These are phyloP conservation scores for Hymenotorrendiella dingleyae DNA, from an alignment of 2,329 filamentous ascomycete genomes.

Conservation along the genomic window DNA sequence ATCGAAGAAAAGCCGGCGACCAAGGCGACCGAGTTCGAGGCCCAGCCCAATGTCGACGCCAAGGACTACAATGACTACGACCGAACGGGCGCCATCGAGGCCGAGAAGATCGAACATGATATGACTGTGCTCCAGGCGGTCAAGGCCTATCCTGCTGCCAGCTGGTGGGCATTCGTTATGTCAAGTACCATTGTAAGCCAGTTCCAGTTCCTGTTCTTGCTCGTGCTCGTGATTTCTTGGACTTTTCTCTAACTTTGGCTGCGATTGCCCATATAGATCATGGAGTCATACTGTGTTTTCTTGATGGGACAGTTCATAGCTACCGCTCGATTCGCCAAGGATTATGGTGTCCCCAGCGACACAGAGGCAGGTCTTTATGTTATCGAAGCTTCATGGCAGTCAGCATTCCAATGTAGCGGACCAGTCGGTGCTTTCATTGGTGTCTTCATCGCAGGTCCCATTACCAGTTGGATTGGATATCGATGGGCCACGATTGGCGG, in stretches of 20 bases:
- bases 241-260: no score
- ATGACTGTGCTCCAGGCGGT: slow-evolving; percentile 45
- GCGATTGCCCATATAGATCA: slow-evolving; percentile 46
- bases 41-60: no score
- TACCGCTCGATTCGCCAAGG: slow-evolving; percentile 37
- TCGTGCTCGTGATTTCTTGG: neutral
- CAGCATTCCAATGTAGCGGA: slow-evolving; percentile 47
- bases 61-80: slow-evolving; percentile 30
- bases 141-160: slow-evolving; percentile 45
- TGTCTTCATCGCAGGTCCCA: slow-evolving; percentile 52
- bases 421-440: slow-evolving; percentile 55
- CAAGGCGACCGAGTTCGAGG: slow-evolving; percentile 9
- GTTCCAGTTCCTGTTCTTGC: slow-evolving; percentile 3
- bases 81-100: slow-evolving; percentile 35
- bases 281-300: slow-evolving; percentile 61
- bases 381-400: slow-evolving; percentile 51
- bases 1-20: no score
- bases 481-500: slow-evolving; percentile 51
- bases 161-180: slow-evolving; percentile 49
- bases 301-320: slow-evolving; percentile 55
- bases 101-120: slow-evolving; percentile 47
- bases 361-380: slow-evolving; percentile 24
- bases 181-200: slow-evolving; percentile 46
- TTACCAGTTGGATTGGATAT: slow-evolving; percentile 54
- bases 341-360: slow-evolving; percentile 37